Evolutionary conservation across 805 yeast genomes (phyloP).

Genomic region (Spathaspora arborariae): DNA sequence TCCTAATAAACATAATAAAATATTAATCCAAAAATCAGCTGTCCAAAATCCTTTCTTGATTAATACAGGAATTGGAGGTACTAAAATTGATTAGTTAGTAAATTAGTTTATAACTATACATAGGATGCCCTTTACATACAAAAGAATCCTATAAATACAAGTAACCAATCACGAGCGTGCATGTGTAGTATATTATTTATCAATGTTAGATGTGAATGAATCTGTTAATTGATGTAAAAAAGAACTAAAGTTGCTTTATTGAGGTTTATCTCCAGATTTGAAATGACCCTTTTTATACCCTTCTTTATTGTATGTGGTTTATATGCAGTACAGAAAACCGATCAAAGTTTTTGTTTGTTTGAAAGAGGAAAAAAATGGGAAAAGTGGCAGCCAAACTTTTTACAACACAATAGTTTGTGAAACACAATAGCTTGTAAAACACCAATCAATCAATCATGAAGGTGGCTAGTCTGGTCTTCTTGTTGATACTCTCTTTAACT

Average conservation of each 20-base stretch:
- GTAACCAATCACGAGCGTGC: slow-evolving; percentile 55
- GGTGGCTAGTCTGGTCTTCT: background rate
- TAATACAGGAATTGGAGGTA: slow-evolving; percentile 79
- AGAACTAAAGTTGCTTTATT: too few species aligned
- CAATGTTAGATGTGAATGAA: too few species aligned
- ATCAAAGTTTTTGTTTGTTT: background rate
- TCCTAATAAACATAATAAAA: slow-evolving; percentile 68
- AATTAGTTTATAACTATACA: background rate
- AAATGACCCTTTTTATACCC: too few species aligned
- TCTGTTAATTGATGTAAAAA: too few species aligned
- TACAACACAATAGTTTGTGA: background rate
- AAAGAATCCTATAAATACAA: slow-evolving; percentile 65
- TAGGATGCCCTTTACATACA: slow-evolving; percentile 11
- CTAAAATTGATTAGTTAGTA: slow-evolving; percentile 15
- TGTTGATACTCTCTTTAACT: background rate
- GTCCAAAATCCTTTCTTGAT: slow-evolving; percentile 71
- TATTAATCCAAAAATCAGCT: slow-evolving; percentile 64
- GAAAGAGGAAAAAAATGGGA: background rate
- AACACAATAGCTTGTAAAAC: background rate
- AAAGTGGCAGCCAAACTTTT: background rate
- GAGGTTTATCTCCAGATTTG: too few species aligned
- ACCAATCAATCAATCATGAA: background rate
- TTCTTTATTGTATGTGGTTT: background rate
- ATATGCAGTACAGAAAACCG: background rate
- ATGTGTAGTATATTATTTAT: slow-evolving; percentile 12